Percentiles rank a stretch among this genome's conserved stretches.
phyloP scores from a whole-genome alignment of 2,329 filamentous ascomycete species.

The Exophiala xenobiotica region DNA sequence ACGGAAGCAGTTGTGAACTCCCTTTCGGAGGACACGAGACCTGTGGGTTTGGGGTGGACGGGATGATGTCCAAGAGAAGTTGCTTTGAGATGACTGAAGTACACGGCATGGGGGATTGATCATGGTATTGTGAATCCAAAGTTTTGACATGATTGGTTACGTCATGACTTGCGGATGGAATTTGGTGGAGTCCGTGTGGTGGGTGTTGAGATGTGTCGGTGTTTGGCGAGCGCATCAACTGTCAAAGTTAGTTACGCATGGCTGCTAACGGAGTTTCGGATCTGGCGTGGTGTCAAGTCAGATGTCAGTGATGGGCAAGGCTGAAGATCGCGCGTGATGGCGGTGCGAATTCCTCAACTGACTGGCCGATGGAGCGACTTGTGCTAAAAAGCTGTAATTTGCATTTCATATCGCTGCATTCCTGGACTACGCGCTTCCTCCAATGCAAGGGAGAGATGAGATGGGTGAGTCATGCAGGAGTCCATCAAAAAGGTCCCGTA shows the following conservation, averaged over 20 bases:
- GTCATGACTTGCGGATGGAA: slow-evolving; percentile 15
- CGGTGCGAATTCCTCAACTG: too few relatives aligned
- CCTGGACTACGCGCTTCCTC: background rate
- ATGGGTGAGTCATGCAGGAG: slow-evolving; percentile 1
- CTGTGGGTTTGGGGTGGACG: background rate
- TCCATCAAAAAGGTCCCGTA: slow-evolving; percentile 4
- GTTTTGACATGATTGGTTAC: slow-evolving; percentile 8
- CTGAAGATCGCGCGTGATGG: too few relatives aligned
- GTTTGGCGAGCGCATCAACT: too few relatives aligned
- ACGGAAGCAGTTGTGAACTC: background rate
- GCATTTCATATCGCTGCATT: background rate
- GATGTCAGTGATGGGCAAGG: background rate
- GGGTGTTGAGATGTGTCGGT: background rate
- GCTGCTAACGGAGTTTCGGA: background rate
- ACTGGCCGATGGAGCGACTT: too few relatives aligned
- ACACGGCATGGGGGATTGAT: background rate
- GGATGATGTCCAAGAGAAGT: background rate
- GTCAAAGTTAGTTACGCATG: background rate
- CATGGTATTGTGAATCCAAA: background rate
- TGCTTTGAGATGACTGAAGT: background rate
- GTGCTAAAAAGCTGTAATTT: too few relatives aligned
- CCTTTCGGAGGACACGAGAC: background rate
- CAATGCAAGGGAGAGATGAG: background rate
- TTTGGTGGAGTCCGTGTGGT: too few relatives aligned
- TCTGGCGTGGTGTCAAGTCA: background rate